A percentile compares a stretch with the other conserved stretches of the same genome.
phyloP scores from a whole-genome alignment of 768 basidiomycete genomes.

The Naganishia randhawae region DNA sequence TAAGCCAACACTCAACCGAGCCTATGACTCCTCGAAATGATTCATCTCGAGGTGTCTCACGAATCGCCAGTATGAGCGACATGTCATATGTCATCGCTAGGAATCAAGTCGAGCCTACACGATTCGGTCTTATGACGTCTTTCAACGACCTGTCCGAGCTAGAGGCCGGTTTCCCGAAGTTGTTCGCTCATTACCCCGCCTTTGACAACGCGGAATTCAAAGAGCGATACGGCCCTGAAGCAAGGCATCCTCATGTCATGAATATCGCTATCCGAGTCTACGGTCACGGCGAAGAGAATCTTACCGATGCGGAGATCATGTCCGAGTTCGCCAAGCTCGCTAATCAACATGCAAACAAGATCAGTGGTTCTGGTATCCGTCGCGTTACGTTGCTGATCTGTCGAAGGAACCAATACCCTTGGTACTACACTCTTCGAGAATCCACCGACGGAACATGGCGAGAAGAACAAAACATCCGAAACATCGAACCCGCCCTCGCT shows the following conservation, averaged over 20 bases:
- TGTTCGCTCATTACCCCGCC: constrained; percentile 67
- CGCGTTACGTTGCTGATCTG: constrained; percentile 90
- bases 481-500: constrained; percentile 95
- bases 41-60: constrained; percentile 60
- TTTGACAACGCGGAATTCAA: constrained; percentile 69
- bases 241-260: constrained; percentile 83
- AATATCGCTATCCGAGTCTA: constrained; percentile 90
- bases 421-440: constrained; percentile 86
- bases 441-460: constrained; percentile 64
- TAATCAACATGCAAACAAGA: constrained; percentile 63
- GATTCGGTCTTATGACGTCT: constrained; percentile 85
- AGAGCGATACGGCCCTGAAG: constrained; percentile 68
- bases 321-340: constrained; percentile 65
- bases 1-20: constrained; percentile 68
- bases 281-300: constrained; percentile 69
- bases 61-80: constrained; percentile 92
- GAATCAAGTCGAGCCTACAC: constrained; percentile 75
- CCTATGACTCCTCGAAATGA: constrained; percentile 50
- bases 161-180: constrained; percentile 67
- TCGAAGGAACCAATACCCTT: constrained; percentile 83
- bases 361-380: constrained; percentile 75
- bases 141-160: constrained; percentile 73
- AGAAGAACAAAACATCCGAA: constrained; percentile 94
- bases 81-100: constrained; percentile 86
- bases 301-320: constrained; percentile 72